phyloP scores from a whole-genome alignment of 768 basidiomycete species.

The Russula earlei region DNA sequence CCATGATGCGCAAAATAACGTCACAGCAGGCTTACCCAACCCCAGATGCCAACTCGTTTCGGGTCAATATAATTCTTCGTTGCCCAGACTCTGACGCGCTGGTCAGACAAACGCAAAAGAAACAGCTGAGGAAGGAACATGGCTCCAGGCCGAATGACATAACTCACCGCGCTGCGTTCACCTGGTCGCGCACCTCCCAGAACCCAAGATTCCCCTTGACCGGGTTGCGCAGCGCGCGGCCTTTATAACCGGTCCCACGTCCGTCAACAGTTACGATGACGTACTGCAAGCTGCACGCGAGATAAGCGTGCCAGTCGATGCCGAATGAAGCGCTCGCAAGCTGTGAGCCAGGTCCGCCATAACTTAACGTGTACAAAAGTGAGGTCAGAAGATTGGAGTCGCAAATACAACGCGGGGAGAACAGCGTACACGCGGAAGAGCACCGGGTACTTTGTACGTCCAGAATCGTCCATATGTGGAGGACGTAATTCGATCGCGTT shows the following conservation, averaged over 20 bases:
- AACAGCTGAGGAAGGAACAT: too few species aligned
- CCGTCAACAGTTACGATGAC: conserved; percentile 86
- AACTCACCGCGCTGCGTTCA: conserved; percentile 72
- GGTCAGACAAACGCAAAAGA: background rate
- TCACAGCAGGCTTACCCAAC: conserved; percentile 59
- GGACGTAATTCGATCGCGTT: conserved; percentile 90
- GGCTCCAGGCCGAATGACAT: too few species aligned
- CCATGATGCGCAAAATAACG: background rate
- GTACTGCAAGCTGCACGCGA: conserved; percentile 74
- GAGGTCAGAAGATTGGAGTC: background rate
- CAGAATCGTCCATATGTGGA: conserved; percentile 86
- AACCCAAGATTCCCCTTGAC: conserved; percentile 85
- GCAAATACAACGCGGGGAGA: background rate
- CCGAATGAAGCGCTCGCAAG: conserved; percentile 54
- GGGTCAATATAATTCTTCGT: conserved; percentile 82
- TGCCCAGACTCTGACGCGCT: conserved; percentile 57
- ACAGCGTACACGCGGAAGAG: conserved; percentile 66
- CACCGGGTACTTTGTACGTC: conserved; percentile 93
- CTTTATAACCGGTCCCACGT: conserved; percentile 88
- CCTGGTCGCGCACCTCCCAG: conserved; percentile 84
- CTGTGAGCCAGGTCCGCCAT: conserved; percentile 88
- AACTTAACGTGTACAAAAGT: conserved; percentile 35
- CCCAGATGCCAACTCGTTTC: conserved; percentile 90
- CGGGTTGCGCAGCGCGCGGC: conserved; percentile 72
- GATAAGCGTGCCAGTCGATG: conserved; percentile 81